A percentile compares a stretch with the other conserved stretches of the same genome.
phyloP scores from a whole-genome alignment of 2,329 filamentous ascomycete genomes.

The Fusarium lyarnte region DNA sequence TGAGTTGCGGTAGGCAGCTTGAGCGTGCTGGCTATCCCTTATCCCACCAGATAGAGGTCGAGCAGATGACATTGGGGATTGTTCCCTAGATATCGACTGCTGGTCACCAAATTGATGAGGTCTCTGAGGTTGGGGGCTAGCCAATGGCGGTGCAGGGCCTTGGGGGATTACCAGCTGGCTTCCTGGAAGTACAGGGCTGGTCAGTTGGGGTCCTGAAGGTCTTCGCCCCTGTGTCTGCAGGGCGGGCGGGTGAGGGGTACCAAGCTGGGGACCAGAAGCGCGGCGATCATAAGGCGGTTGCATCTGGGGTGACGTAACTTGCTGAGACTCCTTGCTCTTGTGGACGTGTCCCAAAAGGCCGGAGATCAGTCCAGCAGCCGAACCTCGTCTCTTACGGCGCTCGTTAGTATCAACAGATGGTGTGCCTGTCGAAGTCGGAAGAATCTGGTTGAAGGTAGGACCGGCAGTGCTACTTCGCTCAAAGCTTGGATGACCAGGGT shows the following conservation, averaged over 20 bases:
- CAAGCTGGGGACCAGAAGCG: conserved; percentile 12
- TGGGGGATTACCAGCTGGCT: not conserved
- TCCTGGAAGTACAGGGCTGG: conserved; percentile 18
- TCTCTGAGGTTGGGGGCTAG: conserved; percentile 34
- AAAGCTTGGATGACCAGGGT: conserved; percentile 27
- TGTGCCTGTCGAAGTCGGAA: not conserved
- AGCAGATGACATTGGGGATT: conserved; percentile 18
- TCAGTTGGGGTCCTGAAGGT: conserved; percentile 13
- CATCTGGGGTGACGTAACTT: conserved; percentile 2
- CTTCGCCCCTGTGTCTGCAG: conserved; percentile 11
- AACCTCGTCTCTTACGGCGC: conserved; percentile 44
- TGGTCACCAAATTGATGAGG: conserved; percentile 19
- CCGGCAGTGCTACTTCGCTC: conserved; percentile 39
- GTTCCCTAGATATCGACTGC: conserved; percentile 30
- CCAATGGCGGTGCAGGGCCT: conserved; percentile 10
- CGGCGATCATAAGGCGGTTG: conserved; percentile 24
- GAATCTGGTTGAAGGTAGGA: conserved; percentile 31
- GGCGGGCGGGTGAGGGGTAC: not conserved
- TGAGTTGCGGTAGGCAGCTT: conserved; percentile 19
- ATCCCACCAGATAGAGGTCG: conserved; percentile 21
- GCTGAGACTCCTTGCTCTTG: conserved; percentile 30
- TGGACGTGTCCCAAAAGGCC: conserved; percentile 43
- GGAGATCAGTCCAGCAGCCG: conserved; percentile 45
- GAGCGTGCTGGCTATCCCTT: conserved; percentile 15
- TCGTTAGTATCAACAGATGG: conserved; percentile 17